phyloP scores from a whole-genome alignment of 441 rosid species.

The Arabidopsis lyrata region DNA sequence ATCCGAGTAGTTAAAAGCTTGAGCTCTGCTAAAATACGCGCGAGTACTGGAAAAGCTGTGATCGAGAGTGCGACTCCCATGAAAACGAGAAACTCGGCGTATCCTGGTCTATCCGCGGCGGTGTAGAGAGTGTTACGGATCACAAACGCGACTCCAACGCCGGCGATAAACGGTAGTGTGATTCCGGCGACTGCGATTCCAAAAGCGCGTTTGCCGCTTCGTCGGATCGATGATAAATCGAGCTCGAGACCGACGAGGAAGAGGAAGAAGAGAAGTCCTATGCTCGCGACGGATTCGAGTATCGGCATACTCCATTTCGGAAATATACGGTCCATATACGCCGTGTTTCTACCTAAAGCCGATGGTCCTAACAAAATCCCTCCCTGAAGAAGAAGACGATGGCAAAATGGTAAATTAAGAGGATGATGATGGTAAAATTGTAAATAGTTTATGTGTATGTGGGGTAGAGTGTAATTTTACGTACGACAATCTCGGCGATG shows the following conservation, averaged over 20 bases:
- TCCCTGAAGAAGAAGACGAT: slow-evolving; percentile 50
- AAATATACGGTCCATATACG: slow-evolving; percentile 53
- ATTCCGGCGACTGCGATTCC: slow-evolving; percentile 69
- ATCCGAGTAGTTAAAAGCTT: slow-evolving; percentile 61
- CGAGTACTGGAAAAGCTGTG: slow-evolving; percentile 73
- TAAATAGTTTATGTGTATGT: slow-evolving; percentile 7
- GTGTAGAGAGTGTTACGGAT: slow-evolving; percentile 58
- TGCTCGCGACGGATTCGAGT: slow-evolving; percentile 70
- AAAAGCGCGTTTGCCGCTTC: slow-evolving; percentile 63
- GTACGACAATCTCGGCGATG: slow-evolving; percentile 74
- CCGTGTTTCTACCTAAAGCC: slow-evolving; percentile 60
- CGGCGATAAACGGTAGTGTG: slow-evolving; percentile 62
- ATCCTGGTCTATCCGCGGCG: slow-evolving; percentile 50
- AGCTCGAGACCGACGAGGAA: slow-evolving; percentile 80
- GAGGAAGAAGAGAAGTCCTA: slow-evolving; percentile 77
- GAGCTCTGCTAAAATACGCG: slow-evolving; percentile 72
- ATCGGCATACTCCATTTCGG: slow-evolving; percentile 70
- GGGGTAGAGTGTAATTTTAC: slow-evolving; percentile 29
- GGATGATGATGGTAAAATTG: slow-evolving; percentile 22
- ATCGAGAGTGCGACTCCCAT: slow-evolving; percentile 73
- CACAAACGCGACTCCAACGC: slow-evolving; percentile 62
- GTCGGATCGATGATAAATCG: slow-evolving; percentile 59
- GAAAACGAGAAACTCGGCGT: slow-evolving; percentile 56
- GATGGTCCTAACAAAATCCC: slow-evolving; percentile 76
- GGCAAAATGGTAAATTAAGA: slow-evolving; percentile 8